These are phyloP conservation scores for Simplicillium sp. DNA, from an alignment of 2,329 filamentous ascomycete genomes.

Conservation along the genomic window DNA sequence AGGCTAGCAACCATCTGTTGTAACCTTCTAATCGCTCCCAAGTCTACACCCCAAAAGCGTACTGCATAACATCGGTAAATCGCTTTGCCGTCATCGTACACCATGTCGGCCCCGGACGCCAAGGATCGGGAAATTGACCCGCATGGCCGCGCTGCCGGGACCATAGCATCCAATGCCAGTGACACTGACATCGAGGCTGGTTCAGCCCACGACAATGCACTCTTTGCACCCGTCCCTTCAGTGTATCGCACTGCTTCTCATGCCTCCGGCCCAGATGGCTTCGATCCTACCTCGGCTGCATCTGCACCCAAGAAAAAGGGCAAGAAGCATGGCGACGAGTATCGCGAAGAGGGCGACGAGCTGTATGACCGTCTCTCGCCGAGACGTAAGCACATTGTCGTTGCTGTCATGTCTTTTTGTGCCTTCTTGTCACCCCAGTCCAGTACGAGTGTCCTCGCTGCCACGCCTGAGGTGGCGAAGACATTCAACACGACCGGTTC, in stretches of 20 bases:
- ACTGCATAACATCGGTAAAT: neutral
- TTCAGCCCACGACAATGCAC: neutral
- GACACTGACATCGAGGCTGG: neutral
- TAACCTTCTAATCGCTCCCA: neutral
- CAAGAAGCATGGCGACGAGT: conserved; percentile 8
- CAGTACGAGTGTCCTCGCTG: conserved; percentile 63
- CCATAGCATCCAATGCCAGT: neutral
- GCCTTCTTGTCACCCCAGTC: conserved; percentile 68
- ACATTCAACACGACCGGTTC: conserved; percentile 56
- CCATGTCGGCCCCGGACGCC: no score
- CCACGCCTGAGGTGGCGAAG: conserved; percentile 62
- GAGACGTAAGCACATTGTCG: conserved; percentile 56
- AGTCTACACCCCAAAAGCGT: neutral
- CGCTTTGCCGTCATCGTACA: no score
- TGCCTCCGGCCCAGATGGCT: conserved; percentile 18
- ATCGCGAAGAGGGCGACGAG: conserved; percentile 29
- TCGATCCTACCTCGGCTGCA: conserved; percentile 11
- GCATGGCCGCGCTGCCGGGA: no score
- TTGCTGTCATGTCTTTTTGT: conserved; percentile 62
- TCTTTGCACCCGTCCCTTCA: neutral
- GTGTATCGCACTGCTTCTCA: conserved; percentile 17
- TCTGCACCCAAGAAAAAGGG: conserved; percentile 3
- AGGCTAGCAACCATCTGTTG: neutral
- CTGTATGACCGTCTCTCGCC: conserved; percentile 57
- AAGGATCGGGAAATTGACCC: no score